Percentiles rank a stretch among this genome's conserved stretches.
These are phyloP conservation scores for Potentilla sterilis DNA, from an alignment of 306 rosid genomes.

Conservation along the genomic window DNA sequence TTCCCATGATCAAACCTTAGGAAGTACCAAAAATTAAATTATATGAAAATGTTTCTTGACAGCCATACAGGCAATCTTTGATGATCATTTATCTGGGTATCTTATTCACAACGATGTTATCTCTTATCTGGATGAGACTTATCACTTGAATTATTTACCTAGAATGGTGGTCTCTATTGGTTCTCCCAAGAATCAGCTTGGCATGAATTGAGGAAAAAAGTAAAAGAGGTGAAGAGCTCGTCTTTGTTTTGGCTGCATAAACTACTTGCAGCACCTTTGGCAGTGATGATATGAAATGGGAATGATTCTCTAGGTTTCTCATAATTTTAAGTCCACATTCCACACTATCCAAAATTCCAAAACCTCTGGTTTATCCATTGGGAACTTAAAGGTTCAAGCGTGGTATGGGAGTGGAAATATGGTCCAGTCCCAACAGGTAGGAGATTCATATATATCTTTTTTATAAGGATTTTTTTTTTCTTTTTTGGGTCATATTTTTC, in stretches of 20 bases:
- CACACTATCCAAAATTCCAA: neutral
- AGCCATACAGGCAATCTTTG: neutral
- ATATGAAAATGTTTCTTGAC: constrained; percentile 11
- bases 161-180: neutral
- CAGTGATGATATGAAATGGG: neutral
- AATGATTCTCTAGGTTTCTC: neutral
- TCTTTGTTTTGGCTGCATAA: neutral
- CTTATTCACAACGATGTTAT: neutral
- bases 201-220: neutral
- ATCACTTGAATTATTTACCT: constrained; percentile 5
- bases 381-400: neutral
- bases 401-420: neutral
- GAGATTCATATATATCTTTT: neutral
- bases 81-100: neutral
- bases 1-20: neutral
- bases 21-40: neutral
- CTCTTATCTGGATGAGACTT: constrained; percentile 17
- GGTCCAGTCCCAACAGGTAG: neutral
- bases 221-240: neutral
- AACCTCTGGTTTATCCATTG: neutral
- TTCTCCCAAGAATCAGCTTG: neutral
- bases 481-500: too few relatives aligned
- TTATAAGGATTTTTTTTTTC: too few relatives aligned
- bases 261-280: neutral
- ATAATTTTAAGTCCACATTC: neutral